phyloP scores from a whole-genome alignment of 345 rosid genomes.

The Physaria fendleri region DNA sequence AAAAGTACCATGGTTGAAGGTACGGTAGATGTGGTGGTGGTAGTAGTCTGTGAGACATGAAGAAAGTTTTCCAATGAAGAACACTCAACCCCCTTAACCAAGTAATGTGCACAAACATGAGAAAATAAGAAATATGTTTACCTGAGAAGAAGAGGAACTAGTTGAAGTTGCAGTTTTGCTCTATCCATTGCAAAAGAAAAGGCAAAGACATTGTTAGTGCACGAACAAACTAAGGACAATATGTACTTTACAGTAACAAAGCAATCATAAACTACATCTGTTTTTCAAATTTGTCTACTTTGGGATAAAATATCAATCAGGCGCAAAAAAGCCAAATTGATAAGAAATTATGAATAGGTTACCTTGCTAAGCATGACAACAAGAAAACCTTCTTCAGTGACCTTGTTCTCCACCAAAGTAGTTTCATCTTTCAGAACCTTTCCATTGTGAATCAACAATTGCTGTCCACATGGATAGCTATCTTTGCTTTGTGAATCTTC shows the following conservation, averaged over 20 bases:
- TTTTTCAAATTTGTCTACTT: too few species aligned
- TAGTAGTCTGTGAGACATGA: constrained; percentile 45
- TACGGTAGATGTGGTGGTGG: constrained; percentile 28
- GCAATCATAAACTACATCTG: too few species aligned
- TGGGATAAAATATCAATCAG: too few species aligned
- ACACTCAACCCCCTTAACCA: background rate
- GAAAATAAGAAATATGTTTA: constrained; percentile 9
- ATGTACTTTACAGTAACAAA: too few species aligned
- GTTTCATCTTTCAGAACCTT: constrained; percentile 97
- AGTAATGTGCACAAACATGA: background rate
- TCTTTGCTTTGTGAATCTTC: too few species aligned
- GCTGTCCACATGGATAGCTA: too few species aligned
- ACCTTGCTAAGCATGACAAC: constrained; percentile 99
- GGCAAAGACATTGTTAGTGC: background rate
- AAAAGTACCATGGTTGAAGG: constrained; percentile 31
- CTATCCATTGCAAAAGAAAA: constrained; percentile 34
- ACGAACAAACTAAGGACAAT: background rate
- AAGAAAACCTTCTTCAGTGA: constrained; percentile 84
- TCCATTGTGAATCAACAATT: constrained; percentile 86
- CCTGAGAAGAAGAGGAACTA: constrained; percentile 57
- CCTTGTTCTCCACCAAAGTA: constrained; percentile 69
- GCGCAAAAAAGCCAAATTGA: too few species aligned
- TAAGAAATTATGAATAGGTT: background rate
- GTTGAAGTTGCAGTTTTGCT: constrained; percentile 55
- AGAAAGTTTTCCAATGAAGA: background rate